A percentile compares a stretch with the other conserved stretches of the same genome.
Conservation (phyloP, 257 asterid genomes). For the Echites panduratus region DNA sequence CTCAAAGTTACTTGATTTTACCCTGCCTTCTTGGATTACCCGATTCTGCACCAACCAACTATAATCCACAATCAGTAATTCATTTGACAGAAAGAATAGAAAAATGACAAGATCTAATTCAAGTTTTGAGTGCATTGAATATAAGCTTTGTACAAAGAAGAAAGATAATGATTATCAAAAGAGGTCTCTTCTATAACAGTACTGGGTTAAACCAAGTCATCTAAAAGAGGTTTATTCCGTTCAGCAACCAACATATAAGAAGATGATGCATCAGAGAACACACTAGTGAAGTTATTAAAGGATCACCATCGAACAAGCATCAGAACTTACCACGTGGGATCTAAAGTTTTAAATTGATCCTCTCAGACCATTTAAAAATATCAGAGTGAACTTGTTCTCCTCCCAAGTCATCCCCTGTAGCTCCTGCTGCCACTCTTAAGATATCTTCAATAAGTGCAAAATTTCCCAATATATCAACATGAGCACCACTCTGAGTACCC, state of each 20-base stretch:
- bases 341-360: constrained; percentile 53
- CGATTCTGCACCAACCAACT: not conserved
- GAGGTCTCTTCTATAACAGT: no score
- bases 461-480: constrained; percentile 83
- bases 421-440: constrained; percentile 79
- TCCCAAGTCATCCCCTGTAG: constrained; percentile 65
- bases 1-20: not conserved
- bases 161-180: no score
- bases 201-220: no score
- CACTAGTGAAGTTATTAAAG: not conserved
- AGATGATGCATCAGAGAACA: not conserved
- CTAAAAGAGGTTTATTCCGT: not conserved
- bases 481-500: constrained; percentile 87
- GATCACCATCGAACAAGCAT: not conserved
- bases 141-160: no score
- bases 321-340: not conserved
- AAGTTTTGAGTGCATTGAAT: no score
- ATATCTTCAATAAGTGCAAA: constrained; percentile 72
- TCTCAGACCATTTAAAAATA: constrained; percentile 71
- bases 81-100: not conserved
- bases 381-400: constrained; percentile 68
- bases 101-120: not conserved
- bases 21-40: not conserved
- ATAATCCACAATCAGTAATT: not conserved
- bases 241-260: no score